Evolutionary conservation across 208 protist species (phyloP).

Genomic region (Tetramitus jugosus): DNA sequence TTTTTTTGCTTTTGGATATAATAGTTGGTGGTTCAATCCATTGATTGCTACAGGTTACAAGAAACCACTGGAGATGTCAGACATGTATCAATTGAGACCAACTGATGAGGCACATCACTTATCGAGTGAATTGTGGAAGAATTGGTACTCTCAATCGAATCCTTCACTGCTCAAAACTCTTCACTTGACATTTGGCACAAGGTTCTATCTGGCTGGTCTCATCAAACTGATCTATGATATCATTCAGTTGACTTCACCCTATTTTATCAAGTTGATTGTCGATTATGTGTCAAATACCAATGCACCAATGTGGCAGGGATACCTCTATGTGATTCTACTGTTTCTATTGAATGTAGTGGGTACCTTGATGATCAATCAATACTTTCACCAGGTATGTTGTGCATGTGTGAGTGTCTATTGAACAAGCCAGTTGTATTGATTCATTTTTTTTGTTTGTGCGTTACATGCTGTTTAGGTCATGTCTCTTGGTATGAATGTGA

Average conservation of each 20-base stretch:
- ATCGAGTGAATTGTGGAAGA: too few species aligned
- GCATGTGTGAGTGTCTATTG: slow-evolving; percentile 46
- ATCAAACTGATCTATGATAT: slow-evolving; percentile 48
- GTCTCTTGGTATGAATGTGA: background rate
- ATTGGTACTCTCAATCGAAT: too few species aligned
- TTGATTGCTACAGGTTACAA: slow-evolving; percentile 9
- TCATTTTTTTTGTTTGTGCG: too few species aligned
- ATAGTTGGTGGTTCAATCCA: slow-evolving; percentile 17
- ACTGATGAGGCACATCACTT: background rate
- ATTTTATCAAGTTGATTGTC: slow-evolving; percentile 48
- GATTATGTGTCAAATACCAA: slow-evolving; percentile 27
- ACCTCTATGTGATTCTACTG: slow-evolving; percentile 43
- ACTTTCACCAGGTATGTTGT: slow-evolving; percentile 47
- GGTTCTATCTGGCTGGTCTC: slow-evolving; percentile 42
- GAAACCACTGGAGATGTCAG: background rate
- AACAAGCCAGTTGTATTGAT: too few species aligned
- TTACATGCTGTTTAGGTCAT: background rate
- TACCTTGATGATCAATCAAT: slow-evolving; percentile 45
- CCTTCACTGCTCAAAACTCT: too few species aligned
- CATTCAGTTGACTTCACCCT: slow-evolving; percentile 46
- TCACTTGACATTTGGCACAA: slow-evolving; percentile 35
- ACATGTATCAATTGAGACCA: background rate
- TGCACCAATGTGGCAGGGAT: slow-evolving; percentile 38
- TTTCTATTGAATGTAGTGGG: slow-evolving; percentile 47
- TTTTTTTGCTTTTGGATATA: too few species aligned